Evolutionary conservation across 176 grass and related monocot genomes (phyloP).

Genomic region (Guadua angustifolia): DNA sequence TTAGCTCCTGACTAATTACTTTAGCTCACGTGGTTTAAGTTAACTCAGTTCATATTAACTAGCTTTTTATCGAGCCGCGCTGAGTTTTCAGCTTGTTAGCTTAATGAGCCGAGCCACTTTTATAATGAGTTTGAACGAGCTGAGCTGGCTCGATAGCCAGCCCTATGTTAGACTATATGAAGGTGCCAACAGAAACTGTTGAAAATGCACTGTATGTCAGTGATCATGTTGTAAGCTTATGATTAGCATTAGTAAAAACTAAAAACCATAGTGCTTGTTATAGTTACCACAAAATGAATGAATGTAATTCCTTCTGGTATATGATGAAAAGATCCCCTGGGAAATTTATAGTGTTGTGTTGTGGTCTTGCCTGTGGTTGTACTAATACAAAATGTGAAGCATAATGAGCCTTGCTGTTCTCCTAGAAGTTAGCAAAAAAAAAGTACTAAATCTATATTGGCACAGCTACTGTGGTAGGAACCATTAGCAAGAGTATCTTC

Average conservation of each 20-base stretch:
- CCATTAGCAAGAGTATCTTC: slow-evolving; percentile 20
- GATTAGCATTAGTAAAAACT: not conserved
- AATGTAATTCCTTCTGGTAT: slow-evolving; percentile 2
- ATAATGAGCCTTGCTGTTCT: not conserved
- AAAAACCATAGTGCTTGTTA: not conserved
- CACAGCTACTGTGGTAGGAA: slow-evolving; percentile 7
- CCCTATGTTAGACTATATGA: not conserved
- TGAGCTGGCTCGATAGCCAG: too few relatives aligned
- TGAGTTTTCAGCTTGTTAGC: too few relatives aligned
- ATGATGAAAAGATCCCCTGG: not conserved
- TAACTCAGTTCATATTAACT: too few relatives aligned
- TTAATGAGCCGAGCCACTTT: too few relatives aligned
- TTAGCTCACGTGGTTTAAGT: too few relatives aligned
- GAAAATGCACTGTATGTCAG: not conserved
- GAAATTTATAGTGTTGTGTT: slow-evolving; percentile 13
- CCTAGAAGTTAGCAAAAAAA: slow-evolving; percentile 19
- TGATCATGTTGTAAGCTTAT: slow-evolving; percentile 18
- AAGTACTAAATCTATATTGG: slow-evolving; percentile 3
- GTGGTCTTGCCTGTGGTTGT: not conserved
- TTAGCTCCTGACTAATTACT: too few relatives aligned
- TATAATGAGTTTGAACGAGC: too few relatives aligned
- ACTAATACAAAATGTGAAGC: not conserved
- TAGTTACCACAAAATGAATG: slow-evolving; percentile 2
- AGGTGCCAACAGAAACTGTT: not conserved
- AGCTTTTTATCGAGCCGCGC: too few relatives aligned